These are phyloP conservation scores for Syzygium oleosum DNA, from an alignment of 345 rosid genomes.

Conservation along the genomic window DNA sequence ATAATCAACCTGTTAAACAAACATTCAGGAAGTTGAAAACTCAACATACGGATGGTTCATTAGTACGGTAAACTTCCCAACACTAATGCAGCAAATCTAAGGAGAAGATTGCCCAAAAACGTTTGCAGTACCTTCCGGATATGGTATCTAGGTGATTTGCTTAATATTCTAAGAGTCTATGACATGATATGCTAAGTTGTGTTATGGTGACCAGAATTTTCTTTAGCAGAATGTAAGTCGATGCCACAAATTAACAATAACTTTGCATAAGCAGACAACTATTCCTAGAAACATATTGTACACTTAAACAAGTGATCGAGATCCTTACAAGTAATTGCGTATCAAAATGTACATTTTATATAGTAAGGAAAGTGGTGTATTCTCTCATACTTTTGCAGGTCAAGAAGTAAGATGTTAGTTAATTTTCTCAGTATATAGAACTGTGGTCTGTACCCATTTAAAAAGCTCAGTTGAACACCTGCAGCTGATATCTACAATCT, in stretches of 20 bases:
- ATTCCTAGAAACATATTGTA: not conserved
- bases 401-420: not conserved
- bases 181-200: not conserved
- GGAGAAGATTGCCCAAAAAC: not conserved
- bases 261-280: not conserved
- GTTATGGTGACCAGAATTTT: not conserved
- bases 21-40: slow-evolving; percentile 99
- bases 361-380: not conserved
- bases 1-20: slow-evolving; percentile 99
- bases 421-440: not conserved
- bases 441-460: not conserved
- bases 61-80: slow-evolving; percentile 40
- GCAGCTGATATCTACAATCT: not conserved
- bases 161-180: not conserved
- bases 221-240: not conserved
- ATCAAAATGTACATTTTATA: not conserved
- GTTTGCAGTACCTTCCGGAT: not conserved
- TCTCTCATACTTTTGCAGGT: not conserved
- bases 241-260: not conserved
- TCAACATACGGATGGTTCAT: slow-evolving; percentile 61
- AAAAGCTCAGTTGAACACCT: not conserved
- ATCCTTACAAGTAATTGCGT: not conserved
- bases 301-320: not conserved
- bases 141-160: not conserved
- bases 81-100: not conserved